phyloP scores from a whole-genome alignment of 73 alveolate genomes.

The Stentor roeselii region DNA sequence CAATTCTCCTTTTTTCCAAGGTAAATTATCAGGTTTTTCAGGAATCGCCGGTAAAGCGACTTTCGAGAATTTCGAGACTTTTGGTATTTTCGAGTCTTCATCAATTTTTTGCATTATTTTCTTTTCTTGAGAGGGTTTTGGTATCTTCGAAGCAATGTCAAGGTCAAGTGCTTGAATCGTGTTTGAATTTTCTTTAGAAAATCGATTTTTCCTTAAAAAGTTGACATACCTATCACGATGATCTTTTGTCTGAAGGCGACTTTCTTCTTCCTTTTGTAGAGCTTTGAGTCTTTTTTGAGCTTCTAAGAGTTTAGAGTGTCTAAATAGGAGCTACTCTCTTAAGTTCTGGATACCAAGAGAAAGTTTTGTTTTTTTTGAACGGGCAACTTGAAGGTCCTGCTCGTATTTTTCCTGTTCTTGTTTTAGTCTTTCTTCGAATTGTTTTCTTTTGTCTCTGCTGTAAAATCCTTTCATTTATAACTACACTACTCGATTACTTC shows the following conservation, averaged over 20 bases:
- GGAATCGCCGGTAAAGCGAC: not conserved
- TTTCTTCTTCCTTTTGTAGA: slow-evolving; percentile 17
- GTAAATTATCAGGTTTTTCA: not conserved
- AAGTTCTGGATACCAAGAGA: not conserved
- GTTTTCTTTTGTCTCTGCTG: not conserved
- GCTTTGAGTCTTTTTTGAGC: slow-evolving; percentile 18
- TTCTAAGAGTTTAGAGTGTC: not conserved
- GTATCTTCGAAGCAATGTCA: not conserved
- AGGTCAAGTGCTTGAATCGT: slow-evolving; percentile 1
- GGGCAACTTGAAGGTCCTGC: not conserved
- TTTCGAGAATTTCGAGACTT: too few species aligned
- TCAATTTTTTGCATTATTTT: not conserved
- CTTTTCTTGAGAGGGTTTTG: not conserved
- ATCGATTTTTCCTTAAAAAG: not conserved
- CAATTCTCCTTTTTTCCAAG: too few species aligned
- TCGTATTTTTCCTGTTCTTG: slow-evolving; percentile 17
- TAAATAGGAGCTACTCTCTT: not conserved
- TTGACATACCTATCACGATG: not conserved
- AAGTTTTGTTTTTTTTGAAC: not conserved
- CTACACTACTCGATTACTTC: too few species aligned
- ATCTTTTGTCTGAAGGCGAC: not conserved
- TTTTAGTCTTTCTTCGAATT: slow-evolving; percentile 6
- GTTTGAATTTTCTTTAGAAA: not conserved
- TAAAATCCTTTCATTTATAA: slow-evolving; percentile 13
- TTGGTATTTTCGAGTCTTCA: not conserved